Base-by-base conservation (phyloP, 768 basidiomycete species). In the Termitomyces sp. region DNA sequence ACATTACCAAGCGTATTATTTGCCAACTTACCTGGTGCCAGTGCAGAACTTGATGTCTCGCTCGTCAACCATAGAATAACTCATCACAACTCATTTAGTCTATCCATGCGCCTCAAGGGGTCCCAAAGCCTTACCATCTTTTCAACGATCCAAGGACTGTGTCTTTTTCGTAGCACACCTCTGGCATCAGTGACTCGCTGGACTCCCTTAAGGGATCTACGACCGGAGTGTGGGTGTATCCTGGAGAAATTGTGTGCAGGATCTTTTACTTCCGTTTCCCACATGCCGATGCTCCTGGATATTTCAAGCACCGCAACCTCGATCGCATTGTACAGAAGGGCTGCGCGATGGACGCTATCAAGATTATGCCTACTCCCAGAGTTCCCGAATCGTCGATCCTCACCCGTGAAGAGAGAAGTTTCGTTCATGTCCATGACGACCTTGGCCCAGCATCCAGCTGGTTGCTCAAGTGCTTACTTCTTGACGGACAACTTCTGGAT, bases 231-330 rank as follows among this genome's bases (percentile, higher is more conserved):
- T 9, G 16, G 26, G 26, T 51, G n/a, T 14, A 43, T 32, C 20
- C 52, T 0, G 88, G 87, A n/a, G 87, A 90, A 48, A 91, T 74
- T 16, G 84, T 76, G 68, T 91, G 90, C 55, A 90, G 86, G 1
- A 83, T 30, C 30, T 1, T 30, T 30, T 36, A 5, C 20, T 51
- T 51, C 50, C 50, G 4, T 38, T 18, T 51, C 4, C 38, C 36
- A 24, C 36, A 38, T 4, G 88, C 89, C 86, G 90, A 8, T 85
- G 68, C 83, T 88, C 52, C 90, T 80, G 2, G 75, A 83, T 85
- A 89, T 88, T 69, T 90, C 89, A 41, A 90, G 69, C 18, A 91
- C 86, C 8, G 82, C 88, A 1, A 84, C 79, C 70, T 91, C 90
- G 71, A 85, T 87, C 49, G 80, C 76, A 70, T 89, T 88, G 71